Percentiles rank a stretch among this genome's conserved stretches.
phyloP scores from a whole-genome alignment of 2,329 filamentous ascomycete species.

The Microsporum audouinii region DNA sequence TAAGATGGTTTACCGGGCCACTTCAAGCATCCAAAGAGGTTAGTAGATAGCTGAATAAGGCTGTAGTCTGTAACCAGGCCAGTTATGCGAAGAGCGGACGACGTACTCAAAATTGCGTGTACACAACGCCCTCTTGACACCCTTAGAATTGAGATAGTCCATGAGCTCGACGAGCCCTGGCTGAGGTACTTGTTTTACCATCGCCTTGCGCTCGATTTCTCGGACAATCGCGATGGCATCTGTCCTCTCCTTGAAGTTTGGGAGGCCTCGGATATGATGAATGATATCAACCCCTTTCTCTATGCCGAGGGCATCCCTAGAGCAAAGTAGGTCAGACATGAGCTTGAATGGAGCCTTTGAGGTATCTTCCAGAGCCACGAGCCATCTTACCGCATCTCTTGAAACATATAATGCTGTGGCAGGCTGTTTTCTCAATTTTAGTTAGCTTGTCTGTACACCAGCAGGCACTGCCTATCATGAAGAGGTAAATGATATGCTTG shows the following conservation, averaged over 20 bases:
- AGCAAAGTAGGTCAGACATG: background rate
- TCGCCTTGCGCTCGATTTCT: conserved; percentile 66
- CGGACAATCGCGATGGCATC: conserved; percentile 63
- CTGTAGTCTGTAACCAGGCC: background rate
- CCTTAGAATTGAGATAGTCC: conserved; percentile 60
- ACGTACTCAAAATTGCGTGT: conserved; percentile 78
- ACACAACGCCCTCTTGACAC: conserved; percentile 71
- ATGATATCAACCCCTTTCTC: conserved; percentile 68
- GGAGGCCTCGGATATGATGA: conserved; percentile 68
- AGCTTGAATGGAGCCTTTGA: background rate
- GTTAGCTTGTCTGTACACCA: background rate
- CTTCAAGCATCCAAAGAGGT: conserved; percentile 15
- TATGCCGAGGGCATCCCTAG: conserved; percentile 54
- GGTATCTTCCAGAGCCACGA: background rate
- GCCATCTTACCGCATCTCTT: conserved; percentile 58
- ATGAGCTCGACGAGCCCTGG: conserved; percentile 68
- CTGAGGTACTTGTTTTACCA: conserved; percentile 69
- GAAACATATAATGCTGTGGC: conserved; percentile 94
- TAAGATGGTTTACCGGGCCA: conserved; percentile 33
- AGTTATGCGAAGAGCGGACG: conserved; percentile 3
- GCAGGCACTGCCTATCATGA: background rate
- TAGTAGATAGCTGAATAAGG: background rate
- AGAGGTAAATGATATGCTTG: conserved; percentile 34
- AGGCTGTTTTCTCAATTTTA: conserved; percentile 43
- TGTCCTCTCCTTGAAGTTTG: conserved; percentile 46